phyloP scores from a whole-genome alignment of 1,139 yeast species.

The Hansenula sp. region DNA sequence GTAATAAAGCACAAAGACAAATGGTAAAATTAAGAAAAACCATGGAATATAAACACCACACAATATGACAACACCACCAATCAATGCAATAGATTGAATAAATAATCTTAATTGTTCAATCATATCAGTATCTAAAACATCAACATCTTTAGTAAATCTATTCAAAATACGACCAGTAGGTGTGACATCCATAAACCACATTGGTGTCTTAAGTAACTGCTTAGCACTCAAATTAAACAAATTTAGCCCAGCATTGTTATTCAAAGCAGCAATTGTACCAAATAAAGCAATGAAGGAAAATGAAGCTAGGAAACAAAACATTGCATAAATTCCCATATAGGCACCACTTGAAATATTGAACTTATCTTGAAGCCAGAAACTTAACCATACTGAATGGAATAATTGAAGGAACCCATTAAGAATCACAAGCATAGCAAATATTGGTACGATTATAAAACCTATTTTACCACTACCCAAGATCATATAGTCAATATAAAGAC shows the following conservation, averaged over 20 bases:
- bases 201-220: conserved; percentile 47
- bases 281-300: conserved; percentile 39
- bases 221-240: conserved; percentile 39
- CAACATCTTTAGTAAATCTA: conserved; percentile 60
- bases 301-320: conserved; percentile 38
- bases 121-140: conserved; percentile 53
- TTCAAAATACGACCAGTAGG: conserved; percentile 59
- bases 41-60: conserved; percentile 68
- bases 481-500: conserved; percentile 42
- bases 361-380: conserved; percentile 64
- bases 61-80: conserved; percentile 53
- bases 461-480: conserved; percentile 51
- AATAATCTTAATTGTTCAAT: conserved; percentile 47
- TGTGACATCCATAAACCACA: conserved; percentile 55
- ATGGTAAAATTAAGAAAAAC: conserved; percentile 59
- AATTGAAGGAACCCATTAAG: conserved; percentile 53
- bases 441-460: conserved; percentile 33
- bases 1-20: conserved; percentile 37
- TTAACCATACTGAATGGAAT: conserved; percentile 70
- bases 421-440: conserved; percentile 32
- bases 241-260: conserved; percentile 42
- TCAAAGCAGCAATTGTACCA: conserved; percentile 42
- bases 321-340: conserved; percentile 65
- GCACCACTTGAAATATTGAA: conserved; percentile 41
- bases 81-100: conserved; percentile 41